Base-by-base conservation (phyloP, 2,329 filamentous ascomycete genomes). In the Aspergillus tamarii region DNA sequence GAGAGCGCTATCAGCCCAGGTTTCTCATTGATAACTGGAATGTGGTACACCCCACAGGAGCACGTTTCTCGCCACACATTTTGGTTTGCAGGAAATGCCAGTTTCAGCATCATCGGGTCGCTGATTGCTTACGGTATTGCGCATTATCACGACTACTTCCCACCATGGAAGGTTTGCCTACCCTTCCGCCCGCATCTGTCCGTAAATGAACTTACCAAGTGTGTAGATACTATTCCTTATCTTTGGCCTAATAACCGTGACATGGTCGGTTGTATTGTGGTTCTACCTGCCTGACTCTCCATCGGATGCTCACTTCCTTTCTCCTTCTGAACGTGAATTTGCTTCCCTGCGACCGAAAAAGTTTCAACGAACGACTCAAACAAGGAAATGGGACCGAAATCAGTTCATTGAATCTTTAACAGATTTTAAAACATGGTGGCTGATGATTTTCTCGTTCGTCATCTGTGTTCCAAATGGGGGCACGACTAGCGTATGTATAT, bases 1-100 rank as follows among this genome's bases (percentile, higher is more conserved):
- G 80, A 82, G 67, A 75, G 69, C 32, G 72, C 70, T 26, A 73
- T 76, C 26, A 71, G 72, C 39, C 77, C 77, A 26, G 70, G 70
- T 3, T 77, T 79, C 57, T 66, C 72, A 55, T 65, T 76, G 66
- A 79, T 70, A 32, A 74, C 73, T 16, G 65, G 70, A 41, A 69
- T 70, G 72, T 74, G 67, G 66, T 74, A 73, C 56, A 73, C 65
- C 3, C 66, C 67, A 12, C 39, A 63, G 21, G 72, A 74, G 30
- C 72, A 74, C 16, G 66, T 69, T n/a, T 64, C 70, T 10, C 64
- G 72, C 2, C 64, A 70, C 48, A 67, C 69, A 12, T 65, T 70
- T 36, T 74, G 71, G 69, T 72, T 71, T 43, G 56, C 64, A 19
- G 71, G 69, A 12, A 73, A 73, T 55, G 61, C 66, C 6, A 41